These are phyloP conservation scores for Acidomyces sp. DNA, from an alignment of 495 filamentous ascomycete genomes.

Conservation along the genomic window DNA sequence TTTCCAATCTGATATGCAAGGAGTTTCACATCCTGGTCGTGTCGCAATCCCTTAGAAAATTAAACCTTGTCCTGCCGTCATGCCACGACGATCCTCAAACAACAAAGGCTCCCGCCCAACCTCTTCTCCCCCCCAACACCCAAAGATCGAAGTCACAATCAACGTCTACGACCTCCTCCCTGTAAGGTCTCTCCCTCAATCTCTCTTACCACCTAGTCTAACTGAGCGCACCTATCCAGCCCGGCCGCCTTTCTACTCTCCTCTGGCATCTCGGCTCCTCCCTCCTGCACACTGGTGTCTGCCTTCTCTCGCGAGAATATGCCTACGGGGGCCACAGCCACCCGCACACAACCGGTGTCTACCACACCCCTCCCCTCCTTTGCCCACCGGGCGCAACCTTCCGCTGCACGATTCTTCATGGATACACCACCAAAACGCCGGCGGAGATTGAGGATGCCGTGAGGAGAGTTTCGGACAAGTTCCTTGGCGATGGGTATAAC, in stretches of 20 bases:
- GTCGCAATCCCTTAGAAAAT: too few species aligned
- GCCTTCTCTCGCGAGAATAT: slow-evolving; percentile 64
- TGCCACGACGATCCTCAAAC: too few species aligned
- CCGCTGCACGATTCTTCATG: slow-evolving; percentile 53
- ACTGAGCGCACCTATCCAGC: slow-evolving; percentile 31
- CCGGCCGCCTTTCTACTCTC: slow-evolving; percentile 51
- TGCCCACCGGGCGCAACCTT: slow-evolving; percentile 65
- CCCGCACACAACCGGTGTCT: slow-evolving; percentile 56
- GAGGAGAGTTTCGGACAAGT: slow-evolving; percentile 48
- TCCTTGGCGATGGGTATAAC: slow-evolving; percentile 59
- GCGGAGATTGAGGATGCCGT: slow-evolving; percentile 56
- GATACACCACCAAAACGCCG: slow-evolving; percentile 45
- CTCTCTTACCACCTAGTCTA: neutral
- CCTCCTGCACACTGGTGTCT: slow-evolving; percentile 65
- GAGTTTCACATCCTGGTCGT: too few species aligned
- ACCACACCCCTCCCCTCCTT: slow-evolving; percentile 54
- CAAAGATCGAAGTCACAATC: slow-evolving; percentile 55
- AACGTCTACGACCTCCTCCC: slow-evolving; percentile 68
- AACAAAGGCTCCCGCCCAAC: too few species aligned
- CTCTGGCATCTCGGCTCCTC: slow-evolving; percentile 61
- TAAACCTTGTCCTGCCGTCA: too few species aligned
- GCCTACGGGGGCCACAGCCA: slow-evolving; percentile 69
- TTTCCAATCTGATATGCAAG: too few species aligned
- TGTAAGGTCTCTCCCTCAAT: neutral
- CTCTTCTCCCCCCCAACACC: too few species aligned